A percentile compares a stretch with the other conserved stretches of the same genome.
Conservation (phyloP, 495 filamentous ascomycete genomes). For the Pyrenula massariospora region DNA sequence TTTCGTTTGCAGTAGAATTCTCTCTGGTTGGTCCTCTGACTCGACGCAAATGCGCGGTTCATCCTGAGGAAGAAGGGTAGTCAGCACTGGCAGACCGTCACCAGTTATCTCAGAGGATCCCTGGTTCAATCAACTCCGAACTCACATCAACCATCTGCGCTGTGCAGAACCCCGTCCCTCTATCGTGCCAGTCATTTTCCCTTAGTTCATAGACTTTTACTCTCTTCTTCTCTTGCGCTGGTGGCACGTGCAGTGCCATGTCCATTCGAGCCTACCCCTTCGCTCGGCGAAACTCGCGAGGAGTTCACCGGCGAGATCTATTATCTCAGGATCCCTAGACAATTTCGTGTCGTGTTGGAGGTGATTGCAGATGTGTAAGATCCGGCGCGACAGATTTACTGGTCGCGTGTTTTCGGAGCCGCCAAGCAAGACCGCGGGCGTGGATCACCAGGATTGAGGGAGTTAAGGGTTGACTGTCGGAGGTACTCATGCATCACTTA, state of each 20-base stretch:
- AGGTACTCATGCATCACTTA: background rate
- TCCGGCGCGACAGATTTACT: background rate
- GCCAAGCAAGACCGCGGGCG: background rate
- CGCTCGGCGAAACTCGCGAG: background rate
- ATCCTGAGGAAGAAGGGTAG: constrained; percentile 32
- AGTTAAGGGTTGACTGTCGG: too few species aligned
- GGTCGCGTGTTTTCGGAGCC: background rate
- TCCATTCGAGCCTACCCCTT: constrained; percentile 15
- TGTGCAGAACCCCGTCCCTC: constrained; percentile 91
- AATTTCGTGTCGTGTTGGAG: background rate
- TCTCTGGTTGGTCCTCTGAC: constrained; percentile 80
- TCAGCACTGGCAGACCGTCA: background rate
- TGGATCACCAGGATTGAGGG: background rate
- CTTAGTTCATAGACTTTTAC: constrained; percentile 98
- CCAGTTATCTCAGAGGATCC: too few species aligned
- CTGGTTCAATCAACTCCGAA: too few species aligned
- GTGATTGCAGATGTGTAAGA: background rate
- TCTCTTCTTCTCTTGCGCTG: constrained; percentile 80
- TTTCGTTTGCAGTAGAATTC: constrained; percentile 72
- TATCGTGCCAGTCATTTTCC: constrained; percentile 98
- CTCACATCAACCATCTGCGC: constrained; percentile 69
- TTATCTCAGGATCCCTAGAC: background rate
- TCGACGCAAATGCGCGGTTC: constrained; percentile 84
- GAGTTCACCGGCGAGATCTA: background rate
- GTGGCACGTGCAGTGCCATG: constrained; percentile 83